Conservation (phyloP, 176 grass and related monocot species). For the Oryza meyeriana region DNA sequence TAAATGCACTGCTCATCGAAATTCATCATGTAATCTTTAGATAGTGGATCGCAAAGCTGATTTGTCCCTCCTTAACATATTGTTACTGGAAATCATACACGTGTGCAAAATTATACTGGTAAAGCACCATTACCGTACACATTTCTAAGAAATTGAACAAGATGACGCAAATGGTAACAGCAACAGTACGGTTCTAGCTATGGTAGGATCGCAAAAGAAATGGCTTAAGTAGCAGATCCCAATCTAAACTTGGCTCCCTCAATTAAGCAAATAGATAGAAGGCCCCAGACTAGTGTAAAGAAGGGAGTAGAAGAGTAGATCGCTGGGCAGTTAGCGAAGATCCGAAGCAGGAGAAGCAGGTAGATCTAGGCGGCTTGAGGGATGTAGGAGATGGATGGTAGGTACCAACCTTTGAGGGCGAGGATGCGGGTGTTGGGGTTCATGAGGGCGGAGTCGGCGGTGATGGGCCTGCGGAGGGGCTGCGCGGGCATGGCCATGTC, state of each 20-base stretch:
- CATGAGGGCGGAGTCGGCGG: constrained; percentile 95
- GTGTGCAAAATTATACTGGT: background rate
- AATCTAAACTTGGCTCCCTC: background rate
- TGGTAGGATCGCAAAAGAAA: background rate
- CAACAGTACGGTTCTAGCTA: background rate
- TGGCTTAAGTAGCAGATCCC: background rate
- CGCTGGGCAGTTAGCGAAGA: background rate
- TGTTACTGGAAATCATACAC: background rate
- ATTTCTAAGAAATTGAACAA: background rate
- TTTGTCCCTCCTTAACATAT: background rate
- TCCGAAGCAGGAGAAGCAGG: background rate
- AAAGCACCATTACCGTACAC: background rate
- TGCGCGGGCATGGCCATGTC: constrained; percentile 97
- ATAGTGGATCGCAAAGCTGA: background rate
- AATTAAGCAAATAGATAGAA: background rate
- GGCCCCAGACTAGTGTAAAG: no score
- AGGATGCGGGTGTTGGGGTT: constrained; percentile 96
- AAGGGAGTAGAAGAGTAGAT: background rate
- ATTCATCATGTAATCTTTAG: background rate
- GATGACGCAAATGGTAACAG: background rate
- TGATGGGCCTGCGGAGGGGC: constrained; percentile 91
- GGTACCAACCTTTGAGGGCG: constrained; percentile 84
- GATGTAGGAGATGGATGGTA: background rate
- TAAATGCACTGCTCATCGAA: background rate
- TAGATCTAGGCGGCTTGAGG: background rate